Evolutionary conservation across 257 asterid species (phyloP), one percentile per base, ranked within the genome.

Genomic region (Primulina tabacum): DNA sequence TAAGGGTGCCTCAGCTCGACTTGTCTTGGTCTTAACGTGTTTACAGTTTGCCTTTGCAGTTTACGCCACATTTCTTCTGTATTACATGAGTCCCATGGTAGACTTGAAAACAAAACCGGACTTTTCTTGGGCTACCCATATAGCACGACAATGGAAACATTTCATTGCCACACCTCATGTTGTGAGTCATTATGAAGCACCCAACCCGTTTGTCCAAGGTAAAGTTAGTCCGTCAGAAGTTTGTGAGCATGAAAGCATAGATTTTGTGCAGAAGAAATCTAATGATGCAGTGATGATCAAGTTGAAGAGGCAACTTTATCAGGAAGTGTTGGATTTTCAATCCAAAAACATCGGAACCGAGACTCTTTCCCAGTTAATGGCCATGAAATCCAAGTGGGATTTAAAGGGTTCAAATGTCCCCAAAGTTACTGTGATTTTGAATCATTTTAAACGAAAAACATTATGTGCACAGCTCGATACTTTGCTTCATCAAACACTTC

Each of bases 381-480:
- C 77, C 2, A 87, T 89, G 96, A 86, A 86, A 55, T 90, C 97
- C 2, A 83, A 80, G 59, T 90, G 97, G 97, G 95, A 81, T 65
- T 65, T 82, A 24, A 65, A 34, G 0, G 82, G 85, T 0, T 77
- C 78, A 1, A 77, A 72, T 65, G 47, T 40, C 26, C 93, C 97
- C 0, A 89, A 83, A 61, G 79, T 94, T 8, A 94, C 97, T 0
- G 97, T 94, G 2, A 89, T 94, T 2, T 47, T 94, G 24, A 94
- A 94, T 83, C 99, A 94, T 72, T 94, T 89, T 74, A 94, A 94
- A 77, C 81, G 99, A 3, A 91, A 88, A 69, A 91, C 99, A 0
- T 70, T 94, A 0, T 94, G 99, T 75, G 85, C 96, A 0, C 98
- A 94, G 72, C 76, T 94, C 1, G 99, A 91, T 5, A 86, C 99